Evolutionary conservation across 2,329 filamentous ascomycete genomes (phyloP).

Genomic region (Zymoseptoria passerinii): DNA sequence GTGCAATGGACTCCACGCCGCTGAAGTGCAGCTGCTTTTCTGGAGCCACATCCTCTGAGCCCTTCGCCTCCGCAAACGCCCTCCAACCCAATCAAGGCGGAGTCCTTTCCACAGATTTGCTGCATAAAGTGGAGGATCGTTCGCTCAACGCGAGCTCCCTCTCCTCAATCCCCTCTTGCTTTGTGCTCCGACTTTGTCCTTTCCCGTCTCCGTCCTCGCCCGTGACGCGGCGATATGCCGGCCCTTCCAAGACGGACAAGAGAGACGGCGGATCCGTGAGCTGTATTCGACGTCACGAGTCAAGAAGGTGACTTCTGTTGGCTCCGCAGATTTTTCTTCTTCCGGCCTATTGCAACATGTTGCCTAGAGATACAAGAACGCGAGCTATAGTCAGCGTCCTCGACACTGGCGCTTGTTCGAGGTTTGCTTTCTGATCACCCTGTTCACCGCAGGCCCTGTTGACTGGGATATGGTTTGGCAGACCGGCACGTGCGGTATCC

Average conservation of each 20-base stretch:
- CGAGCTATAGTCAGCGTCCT: neutral
- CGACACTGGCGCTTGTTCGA: neutral
- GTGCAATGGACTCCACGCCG: neutral
- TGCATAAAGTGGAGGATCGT: neutral
- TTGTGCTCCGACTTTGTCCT: neutral
- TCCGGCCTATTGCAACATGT: neutral
- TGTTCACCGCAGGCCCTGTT: neutral
- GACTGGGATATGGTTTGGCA: neutral
- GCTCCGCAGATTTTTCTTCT: neutral
- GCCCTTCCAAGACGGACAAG: neutral
- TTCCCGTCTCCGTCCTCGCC: neutral
- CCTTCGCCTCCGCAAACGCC: neutral
- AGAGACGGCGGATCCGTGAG: no score
- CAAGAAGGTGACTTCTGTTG: neutral
- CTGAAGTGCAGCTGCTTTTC: neutral
- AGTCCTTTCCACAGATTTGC: neutral
- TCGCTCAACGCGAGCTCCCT: neutral
- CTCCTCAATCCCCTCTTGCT: neutral
- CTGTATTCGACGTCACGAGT: no score
- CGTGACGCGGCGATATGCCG: neutral
- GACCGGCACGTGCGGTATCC: neutral
- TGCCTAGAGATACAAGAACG: neutral
- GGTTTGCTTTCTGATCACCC: neutral
- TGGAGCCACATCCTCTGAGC: neutral
- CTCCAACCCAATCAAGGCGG: neutral